These are phyloP conservation scores for Aureobasidium sp. DNA, from an alignment of 2,329 filamentous ascomycete species.

Conservation along the genomic window DNA sequence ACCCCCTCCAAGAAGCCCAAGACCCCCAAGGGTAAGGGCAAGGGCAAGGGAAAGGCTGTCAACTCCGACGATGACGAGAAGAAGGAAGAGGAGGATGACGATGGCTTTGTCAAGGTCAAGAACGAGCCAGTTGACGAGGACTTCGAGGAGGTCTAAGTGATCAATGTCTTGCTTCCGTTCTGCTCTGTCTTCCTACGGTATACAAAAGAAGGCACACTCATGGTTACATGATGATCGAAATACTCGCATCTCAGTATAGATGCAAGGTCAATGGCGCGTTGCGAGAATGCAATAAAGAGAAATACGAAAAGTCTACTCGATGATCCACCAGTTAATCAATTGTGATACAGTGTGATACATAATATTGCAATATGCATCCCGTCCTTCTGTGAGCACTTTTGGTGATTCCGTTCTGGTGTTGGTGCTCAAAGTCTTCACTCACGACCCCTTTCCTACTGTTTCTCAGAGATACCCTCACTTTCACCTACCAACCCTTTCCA, in stretches of 20 bases:
- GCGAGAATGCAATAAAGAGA: not conserved
- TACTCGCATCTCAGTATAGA: not conserved
- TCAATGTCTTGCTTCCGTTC: too few species aligned
- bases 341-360: not conserved
- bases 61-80: slow-evolving; percentile 16
- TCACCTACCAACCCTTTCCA: not conserved
- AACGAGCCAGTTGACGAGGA: not conserved
- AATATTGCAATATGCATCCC: not conserved
- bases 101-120: slow-evolving; percentile 1
- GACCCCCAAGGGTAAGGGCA: slow-evolving; percentile 13
- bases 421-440: too few species aligned
- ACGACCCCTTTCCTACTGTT: not conserved
- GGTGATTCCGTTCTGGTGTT: too few species aligned
- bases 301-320: not conserved
- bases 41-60: slow-evolving; percentile 14
- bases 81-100: slow-evolving; percentile 17
- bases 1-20: slow-evolving; percentile 22
- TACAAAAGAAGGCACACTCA: not conserved
- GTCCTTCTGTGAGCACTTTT: not conserved
- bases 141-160: not conserved
- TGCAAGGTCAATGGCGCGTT: not conserved
- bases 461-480: not conserved
- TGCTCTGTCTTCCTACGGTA: not conserved
- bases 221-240: not conserved
- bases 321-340: not conserved